phyloP scores from a whole-genome alignment of 2,329 filamentous ascomycete genomes.

The Fonsecaea erecta region DNA sequence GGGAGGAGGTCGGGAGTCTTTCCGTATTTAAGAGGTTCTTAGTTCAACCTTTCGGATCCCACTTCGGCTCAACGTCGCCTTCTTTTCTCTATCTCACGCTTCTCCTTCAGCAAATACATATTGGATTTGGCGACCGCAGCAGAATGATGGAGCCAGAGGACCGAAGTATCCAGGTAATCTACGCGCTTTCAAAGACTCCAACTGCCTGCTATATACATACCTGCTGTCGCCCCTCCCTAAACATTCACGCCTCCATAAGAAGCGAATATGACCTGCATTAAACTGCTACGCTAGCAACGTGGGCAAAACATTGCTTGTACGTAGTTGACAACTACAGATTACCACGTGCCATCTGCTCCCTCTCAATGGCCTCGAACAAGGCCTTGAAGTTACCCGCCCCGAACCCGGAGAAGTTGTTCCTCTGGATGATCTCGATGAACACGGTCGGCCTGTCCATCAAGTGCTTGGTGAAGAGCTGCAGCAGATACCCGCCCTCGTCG shows the following conservation, averaged over 20 bases:
- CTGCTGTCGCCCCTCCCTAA: too few species aligned
- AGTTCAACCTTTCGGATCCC: neutral
- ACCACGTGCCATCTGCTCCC: slow-evolving; percentile 84
- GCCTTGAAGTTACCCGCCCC: slow-evolving; percentile 96
- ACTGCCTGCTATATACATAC: neutral
- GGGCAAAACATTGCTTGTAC: neutral
- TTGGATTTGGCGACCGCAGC: neutral
- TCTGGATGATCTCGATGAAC: slow-evolving; percentile 94
- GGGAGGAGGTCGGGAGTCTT: neutral
- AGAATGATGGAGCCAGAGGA: neutral
- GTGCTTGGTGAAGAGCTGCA: slow-evolving; percentile 80
- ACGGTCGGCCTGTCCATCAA: slow-evolving; percentile 93
- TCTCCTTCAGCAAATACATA: neutral
- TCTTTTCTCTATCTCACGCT: neutral
- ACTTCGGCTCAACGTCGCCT: neutral
- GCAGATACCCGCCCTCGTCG: slow-evolving; percentile 84
- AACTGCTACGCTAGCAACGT: neutral
- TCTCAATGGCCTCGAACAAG: slow-evolving; percentile 91
- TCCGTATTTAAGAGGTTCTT: neutral
- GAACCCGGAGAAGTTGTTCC: slow-evolving; percentile 87
- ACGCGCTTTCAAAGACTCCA: neutral
- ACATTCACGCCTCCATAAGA: too few species aligned
- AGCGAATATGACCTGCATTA: neutral
- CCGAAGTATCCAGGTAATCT: neutral
- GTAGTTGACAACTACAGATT: slow-evolving; percentile 64